These are phyloP conservation scores for Alternaria ventricosa DNA, from an alignment of 2,329 filamentous ascomycete species.

Conservation along the genomic window DNA sequence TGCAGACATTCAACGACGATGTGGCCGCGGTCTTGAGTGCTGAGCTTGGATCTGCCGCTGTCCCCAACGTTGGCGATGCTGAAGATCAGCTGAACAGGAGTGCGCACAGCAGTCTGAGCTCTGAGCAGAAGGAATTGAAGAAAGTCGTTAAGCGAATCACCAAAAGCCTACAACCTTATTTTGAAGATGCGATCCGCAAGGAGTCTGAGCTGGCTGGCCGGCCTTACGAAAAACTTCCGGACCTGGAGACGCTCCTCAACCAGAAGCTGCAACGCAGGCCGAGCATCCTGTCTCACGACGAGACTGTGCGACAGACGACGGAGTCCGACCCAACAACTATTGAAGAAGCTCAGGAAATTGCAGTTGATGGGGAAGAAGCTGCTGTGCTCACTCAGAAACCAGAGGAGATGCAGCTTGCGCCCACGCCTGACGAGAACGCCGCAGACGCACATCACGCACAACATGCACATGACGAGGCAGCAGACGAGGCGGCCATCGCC, in stretches of 20 bases:
- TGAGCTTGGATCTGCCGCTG: slow-evolving; percentile 59
- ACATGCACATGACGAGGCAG: slow-evolving; percentile 39
- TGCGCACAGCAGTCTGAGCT: slow-evolving; percentile 50
- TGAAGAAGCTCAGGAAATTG: slow-evolving; percentile 17
- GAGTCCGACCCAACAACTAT: slow-evolving; percentile 21
- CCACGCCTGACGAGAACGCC: slow-evolving; percentile 45
- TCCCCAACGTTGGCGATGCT: slow-evolving; percentile 48
- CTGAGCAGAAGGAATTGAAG: slow-evolving; percentile 80
- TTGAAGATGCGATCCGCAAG: slow-evolving; percentile 77
- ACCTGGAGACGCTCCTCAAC: slow-evolving; percentile 76
- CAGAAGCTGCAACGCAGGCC: slow-evolving; percentile 64
- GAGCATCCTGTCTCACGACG: slow-evolving; percentile 41
- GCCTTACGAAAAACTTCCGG: slow-evolving; percentile 72
- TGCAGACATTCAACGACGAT: slow-evolving; percentile 66
- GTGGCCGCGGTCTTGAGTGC: slow-evolving; percentile 63
- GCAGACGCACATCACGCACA: slow-evolving; percentile 36
- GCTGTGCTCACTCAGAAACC: slow-evolving; percentile 23
- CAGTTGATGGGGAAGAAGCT: slow-evolving; percentile 17
- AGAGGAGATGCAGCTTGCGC: slow-evolving; percentile 38
- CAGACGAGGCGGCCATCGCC: slow-evolving; percentile 46
- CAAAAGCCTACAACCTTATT: slow-evolving; percentile 77
- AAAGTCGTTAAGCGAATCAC: slow-evolving; percentile 89
- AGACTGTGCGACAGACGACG: slow-evolving; percentile 29
- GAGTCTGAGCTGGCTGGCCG: slow-evolving; percentile 82
- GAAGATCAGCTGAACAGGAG: slow-evolving; percentile 52